A percentile compares a stretch with the other conserved stretches of the same genome.
Conservation (phyloP, 1,284 basidiomycete genomes). For the Tremellales sp. region DNA sequence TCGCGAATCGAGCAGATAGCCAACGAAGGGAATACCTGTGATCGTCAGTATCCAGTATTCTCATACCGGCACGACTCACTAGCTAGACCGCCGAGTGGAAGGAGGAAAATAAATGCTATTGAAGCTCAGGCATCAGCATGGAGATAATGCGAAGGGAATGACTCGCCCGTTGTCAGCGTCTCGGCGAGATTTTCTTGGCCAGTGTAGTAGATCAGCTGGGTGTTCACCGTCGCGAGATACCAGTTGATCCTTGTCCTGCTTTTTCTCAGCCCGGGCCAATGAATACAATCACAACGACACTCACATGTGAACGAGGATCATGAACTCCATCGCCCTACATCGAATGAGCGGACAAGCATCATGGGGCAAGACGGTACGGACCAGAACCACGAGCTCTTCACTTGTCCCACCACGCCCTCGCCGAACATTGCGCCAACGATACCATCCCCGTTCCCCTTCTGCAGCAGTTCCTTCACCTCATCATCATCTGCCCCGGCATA, state of each 20-base stretch:
- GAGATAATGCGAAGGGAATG: background rate
- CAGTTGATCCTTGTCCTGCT: slow-evolving; percentile 48
- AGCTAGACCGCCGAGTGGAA: slow-evolving; percentile 46
- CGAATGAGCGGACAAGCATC: background rate
- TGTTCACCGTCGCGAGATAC: slow-evolving; percentile 44
- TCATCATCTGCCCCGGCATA: slow-evolving; percentile 24
- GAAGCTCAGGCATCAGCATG: background rate
- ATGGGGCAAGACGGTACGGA: slow-evolving; percentile 8
- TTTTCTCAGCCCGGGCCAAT: slow-evolving; percentile 22
- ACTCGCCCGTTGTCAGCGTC: slow-evolving; percentile 34
- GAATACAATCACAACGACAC: slow-evolving; percentile 2
- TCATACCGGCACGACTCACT: slow-evolving; percentile 19
- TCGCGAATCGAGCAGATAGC: slow-evolving; percentile 41
- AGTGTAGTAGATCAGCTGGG: slow-evolving; percentile 45
- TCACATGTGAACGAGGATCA: slow-evolving; percentile 28
- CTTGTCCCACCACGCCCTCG: slow-evolving; percentile 32
- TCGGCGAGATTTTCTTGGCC: slow-evolving; percentile 30
- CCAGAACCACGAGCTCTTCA: slow-evolving; percentile 45
- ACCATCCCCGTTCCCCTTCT: slow-evolving; percentile 26
- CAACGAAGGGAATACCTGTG: slow-evolving; percentile 40
- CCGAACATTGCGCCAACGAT: slow-evolving; percentile 45
- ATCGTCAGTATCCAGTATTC: background rate
- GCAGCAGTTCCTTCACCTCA: slow-evolving; percentile 21
- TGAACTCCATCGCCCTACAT: slow-evolving; percentile 21
- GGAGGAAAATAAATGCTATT: slow-evolving; percentile 45